Percentiles rank a stretch among this genome's conserved stretches.
These are phyloP conservation scores for Pestalotiopsis sp. DNA, from an alignment of 2,329 filamentous ascomycete genomes.

Conservation along the genomic window DNA sequence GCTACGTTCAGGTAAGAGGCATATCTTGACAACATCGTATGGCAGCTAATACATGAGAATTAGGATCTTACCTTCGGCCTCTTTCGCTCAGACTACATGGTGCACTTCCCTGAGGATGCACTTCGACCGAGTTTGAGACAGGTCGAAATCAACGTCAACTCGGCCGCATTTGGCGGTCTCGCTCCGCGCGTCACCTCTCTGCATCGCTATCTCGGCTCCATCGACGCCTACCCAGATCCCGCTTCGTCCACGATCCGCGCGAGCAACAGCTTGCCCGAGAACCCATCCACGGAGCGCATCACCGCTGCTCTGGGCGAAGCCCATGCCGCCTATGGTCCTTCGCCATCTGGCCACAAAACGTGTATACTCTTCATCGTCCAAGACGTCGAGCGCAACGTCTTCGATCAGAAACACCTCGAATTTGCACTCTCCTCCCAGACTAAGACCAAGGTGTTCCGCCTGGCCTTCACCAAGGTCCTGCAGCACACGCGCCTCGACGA, in stretches of 20 bases:
- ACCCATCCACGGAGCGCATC: slow-evolving; percentile 74
- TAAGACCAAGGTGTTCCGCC: slow-evolving; percentile 75
- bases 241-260: slow-evolving; percentile 26
- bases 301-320: slow-evolving; percentile 76
- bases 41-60: slow-evolving; percentile 11
- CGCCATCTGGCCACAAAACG: slow-evolving; percentile 54
- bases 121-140: slow-evolving; percentile 75
- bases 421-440: slow-evolving; percentile 64
- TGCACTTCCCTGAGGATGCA: slow-evolving; percentile 68
- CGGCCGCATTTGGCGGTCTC: slow-evolving; percentile 93
- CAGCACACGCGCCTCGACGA: slow-evolving; percentile 67
- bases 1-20: slow-evolving; percentile 74
- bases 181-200: slow-evolving; percentile 77
- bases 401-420: slow-evolving; percentile 90
- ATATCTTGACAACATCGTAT: slow-evolving; percentile 5
- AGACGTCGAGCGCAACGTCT: slow-evolving; percentile 85
- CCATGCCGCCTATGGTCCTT: slow-evolving; percentile 73
- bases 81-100: slow-evolving; percentile 97
- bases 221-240: slow-evolving; percentile 16
- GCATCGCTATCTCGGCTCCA: slow-evolving; percentile 59
- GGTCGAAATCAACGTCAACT: slow-evolving; percentile 98
- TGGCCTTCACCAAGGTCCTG: slow-evolving; percentile 74
- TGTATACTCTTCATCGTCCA: slow-evolving; percentile 90
- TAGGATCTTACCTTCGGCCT: slow-evolving; percentile 70
- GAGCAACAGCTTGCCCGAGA: slow-evolving; percentile 64